Evolutionary conservation across 2,329 filamentous ascomycete genomes (phyloP).

Genomic region (Fonsecaea multimorphosa): DNA sequence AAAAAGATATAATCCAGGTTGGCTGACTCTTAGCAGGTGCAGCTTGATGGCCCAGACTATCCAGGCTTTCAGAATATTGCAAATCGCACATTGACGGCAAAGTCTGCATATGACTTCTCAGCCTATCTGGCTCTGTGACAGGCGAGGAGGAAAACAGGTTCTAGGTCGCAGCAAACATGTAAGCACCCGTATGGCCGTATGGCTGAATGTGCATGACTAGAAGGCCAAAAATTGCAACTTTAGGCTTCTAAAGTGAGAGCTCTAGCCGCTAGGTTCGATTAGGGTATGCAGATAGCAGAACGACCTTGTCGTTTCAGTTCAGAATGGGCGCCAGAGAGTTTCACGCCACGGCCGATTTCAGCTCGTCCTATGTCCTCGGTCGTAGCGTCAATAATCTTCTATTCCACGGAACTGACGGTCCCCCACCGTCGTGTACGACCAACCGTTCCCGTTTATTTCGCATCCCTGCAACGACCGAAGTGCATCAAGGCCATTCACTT

Average conservation of each 20-base stretch:
- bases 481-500: neutral
- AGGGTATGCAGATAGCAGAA: neutral
- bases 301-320: neutral
- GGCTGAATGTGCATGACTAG: neutral
- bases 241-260: neutral
- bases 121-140: conserved; percentile 10
- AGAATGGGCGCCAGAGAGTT: neutral
- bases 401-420: neutral
- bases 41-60: conserved; percentile 15
- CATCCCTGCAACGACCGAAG: neutral
- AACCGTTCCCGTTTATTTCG: neutral
- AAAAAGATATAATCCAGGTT: neutral
- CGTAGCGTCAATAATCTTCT: neutral
- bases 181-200: neutral
- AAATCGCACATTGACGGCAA: conserved; percentile 13
- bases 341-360: neutral
- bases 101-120: conserved; percentile 17
- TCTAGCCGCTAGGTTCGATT: neutral
- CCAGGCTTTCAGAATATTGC: conserved; percentile 14
- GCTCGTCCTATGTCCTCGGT: neutral
- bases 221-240: neutral
- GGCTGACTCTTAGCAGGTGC: conserved; percentile 2
- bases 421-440: neutral
- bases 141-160: neutral
- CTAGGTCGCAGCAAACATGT: neutral